Evolutionary conservation across 371 early-diverging fungal species (phyloP).

Genomic region (Syncephalastrum monosporum): DNA sequence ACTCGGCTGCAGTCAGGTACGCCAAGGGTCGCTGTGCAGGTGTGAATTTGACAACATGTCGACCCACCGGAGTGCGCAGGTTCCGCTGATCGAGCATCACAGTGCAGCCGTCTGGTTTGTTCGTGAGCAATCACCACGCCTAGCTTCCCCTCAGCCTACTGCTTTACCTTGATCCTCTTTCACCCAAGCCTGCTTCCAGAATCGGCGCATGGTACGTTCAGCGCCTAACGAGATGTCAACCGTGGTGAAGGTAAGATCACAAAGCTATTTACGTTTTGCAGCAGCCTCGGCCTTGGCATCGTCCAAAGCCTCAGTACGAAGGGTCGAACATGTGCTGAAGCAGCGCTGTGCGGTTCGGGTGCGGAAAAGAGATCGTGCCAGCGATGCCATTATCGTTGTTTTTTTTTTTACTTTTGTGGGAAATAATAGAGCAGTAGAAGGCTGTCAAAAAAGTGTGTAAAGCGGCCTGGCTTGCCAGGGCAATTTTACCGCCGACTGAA

Average conservation of each 20-base stretch:
- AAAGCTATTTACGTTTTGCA: slow-evolving; percentile 16
- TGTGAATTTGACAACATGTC: slow-evolving; percentile 65
- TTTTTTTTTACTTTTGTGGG: too few relatives aligned
- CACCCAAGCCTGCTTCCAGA: slow-evolving; percentile 73
- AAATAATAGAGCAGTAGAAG: too few relatives aligned
- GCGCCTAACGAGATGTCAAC: slow-evolving; percentile 32
- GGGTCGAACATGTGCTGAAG: too few relatives aligned
- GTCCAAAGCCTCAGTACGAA: slow-evolving; percentile 6
- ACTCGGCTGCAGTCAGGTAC: slow-evolving; percentile 85
- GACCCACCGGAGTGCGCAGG: slow-evolving; percentile 80
- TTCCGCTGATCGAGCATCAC: slow-evolving; percentile 78
- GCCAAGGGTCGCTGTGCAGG: slow-evolving; percentile 64
- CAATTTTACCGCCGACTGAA: too few relatives aligned
- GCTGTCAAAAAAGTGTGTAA: too few relatives aligned
- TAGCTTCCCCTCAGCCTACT: not conserved
- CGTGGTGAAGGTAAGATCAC: too few relatives aligned
- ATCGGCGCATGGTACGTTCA: slow-evolving; percentile 65
- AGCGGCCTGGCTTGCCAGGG: too few relatives aligned
- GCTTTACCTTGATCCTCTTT: slow-evolving; percentile 56
- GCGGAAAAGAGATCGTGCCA: too few relatives aligned
- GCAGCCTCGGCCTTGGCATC: slow-evolving; percentile 23
- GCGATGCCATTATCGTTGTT: too few relatives aligned
- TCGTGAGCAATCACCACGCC: not conserved
- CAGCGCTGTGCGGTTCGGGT: too few relatives aligned
- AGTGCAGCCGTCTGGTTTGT: slow-evolving; percentile 45